phyloP scores from a whole-genome alignment of 805 yeast species.

The Candida krabiensis region DNA sequence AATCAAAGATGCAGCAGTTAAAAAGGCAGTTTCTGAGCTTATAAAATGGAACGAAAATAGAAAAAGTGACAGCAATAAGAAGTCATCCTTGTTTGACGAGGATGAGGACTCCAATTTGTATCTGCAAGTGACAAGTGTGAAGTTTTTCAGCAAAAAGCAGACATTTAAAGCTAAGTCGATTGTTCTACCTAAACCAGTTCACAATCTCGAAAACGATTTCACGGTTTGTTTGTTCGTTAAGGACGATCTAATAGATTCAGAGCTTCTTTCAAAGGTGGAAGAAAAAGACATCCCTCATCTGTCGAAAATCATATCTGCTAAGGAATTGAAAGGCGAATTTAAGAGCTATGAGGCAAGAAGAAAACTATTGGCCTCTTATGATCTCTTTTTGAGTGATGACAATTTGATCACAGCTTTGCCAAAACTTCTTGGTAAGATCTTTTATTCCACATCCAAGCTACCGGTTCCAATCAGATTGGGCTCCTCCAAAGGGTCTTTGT shows the following conservation, averaged over 20 bases:
- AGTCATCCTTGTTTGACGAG: slow-evolving; percentile 58
- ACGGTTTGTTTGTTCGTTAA: slow-evolving; percentile 67
- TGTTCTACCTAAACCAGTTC: slow-evolving; percentile 46
- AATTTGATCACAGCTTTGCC: slow-evolving; percentile 79
- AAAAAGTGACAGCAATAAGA: slow-evolving; percentile 31
- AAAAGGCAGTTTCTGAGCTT: slow-evolving; percentile 65
- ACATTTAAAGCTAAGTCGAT: slow-evolving; percentile 57
- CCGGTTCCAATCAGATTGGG: slow-evolving; percentile 65
- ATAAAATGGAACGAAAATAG: slow-evolving; percentile 51
- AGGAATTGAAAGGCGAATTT: slow-evolving; percentile 78
- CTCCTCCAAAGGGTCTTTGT: slow-evolving; percentile 30
- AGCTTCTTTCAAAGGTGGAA: slow-evolving; percentile 47
- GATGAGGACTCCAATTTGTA: slow-evolving; percentile 52
- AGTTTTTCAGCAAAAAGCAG: slow-evolving; percentile 59
- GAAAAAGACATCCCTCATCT: slow-evolving; percentile 45
- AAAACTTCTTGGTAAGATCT: slow-evolving; percentile 75
- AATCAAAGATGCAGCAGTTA: slow-evolving; percentile 28
- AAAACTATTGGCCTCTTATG: slow-evolving; percentile 64
- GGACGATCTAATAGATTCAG: slow-evolving; percentile 53
- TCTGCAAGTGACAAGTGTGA: slow-evolving; percentile 64
- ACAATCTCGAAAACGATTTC: slow-evolving; percentile 42
- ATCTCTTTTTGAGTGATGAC: slow-evolving; percentile 83
- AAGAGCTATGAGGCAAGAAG: slow-evolving; percentile 89
- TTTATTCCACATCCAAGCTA: slow-evolving; percentile 58
- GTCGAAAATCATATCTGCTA: slow-evolving; percentile 61